phyloP scores from a whole-genome alignment of 1,284 basidiomycete species.

The Apiotrichum siamense region DNA sequence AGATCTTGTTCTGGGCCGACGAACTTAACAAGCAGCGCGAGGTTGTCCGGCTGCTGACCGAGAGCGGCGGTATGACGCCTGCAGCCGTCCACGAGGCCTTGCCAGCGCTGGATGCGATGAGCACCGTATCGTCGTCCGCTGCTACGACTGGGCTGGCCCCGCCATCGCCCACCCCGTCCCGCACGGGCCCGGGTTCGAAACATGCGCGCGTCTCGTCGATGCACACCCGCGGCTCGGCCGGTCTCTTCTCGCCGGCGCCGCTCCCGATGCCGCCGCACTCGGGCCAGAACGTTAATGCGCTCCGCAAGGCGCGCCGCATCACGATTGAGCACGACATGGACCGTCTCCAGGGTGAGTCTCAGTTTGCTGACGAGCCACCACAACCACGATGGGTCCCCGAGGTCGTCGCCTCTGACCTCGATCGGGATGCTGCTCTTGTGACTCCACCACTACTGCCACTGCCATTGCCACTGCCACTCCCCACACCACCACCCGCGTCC shows the following conservation, averaged over 20 bases:
- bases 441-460: too few relatives aligned
- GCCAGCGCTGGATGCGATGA: not conserved
- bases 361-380: not conserved
- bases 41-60: constrained; percentile 35
- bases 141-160: too few relatives aligned
- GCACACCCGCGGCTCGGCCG: not conserved
- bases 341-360: constrained; percentile 33
- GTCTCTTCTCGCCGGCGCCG: constrained; percentile 9
- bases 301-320: constrained; percentile 33
- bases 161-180: not conserved
- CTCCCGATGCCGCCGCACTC: constrained; percentile 41
- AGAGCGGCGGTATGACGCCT: not conserved
- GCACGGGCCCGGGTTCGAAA: not conserved
- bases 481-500: too few relatives aligned
- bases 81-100: not conserved
- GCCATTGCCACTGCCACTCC: too few relatives aligned
- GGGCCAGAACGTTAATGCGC: constrained; percentile 23
- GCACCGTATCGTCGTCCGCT: constrained; percentile 1
- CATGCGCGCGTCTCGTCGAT: constrained; percentile 20
- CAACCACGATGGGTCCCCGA: not conserved
- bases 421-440: too few relatives aligned
- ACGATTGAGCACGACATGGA: constrained; percentile 47
- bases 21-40: constrained; percentile 42
- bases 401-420: too few relatives aligned
- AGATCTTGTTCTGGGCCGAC: constrained; percentile 42